Evolutionary conservation across 2,329 filamentous ascomycete species (phyloP), one percentile per base, ranked within the genome.

Genomic region (Pseudogymnoascus sp.): DNA sequence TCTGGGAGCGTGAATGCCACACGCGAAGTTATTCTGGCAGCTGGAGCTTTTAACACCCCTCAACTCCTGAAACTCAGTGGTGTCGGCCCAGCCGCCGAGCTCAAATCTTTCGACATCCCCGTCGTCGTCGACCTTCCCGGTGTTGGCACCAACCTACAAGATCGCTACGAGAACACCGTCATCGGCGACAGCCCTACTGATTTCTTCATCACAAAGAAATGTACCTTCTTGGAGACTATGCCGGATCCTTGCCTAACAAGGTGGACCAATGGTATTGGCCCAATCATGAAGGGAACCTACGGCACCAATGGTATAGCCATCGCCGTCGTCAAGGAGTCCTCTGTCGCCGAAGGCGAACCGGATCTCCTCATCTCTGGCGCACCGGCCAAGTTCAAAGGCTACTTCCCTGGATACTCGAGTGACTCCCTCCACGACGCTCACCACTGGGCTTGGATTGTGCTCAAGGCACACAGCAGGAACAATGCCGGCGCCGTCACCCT

Each of bases 401-500:
- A 81, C 71, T 78, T 79, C 72, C 41, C 72, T 71, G 63, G 74
- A 72, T 77, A 75, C 61, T 76, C 77, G 0, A 69, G 69, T 1
- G 77, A 77, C 0, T 68, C 68, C 1, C 67, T 73, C 36, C 72
- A 75, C 16, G 75, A 71, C 13, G 75, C 72, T 8, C 72, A 79
- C 80, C 78, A 79, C 65, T 67, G 65, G 65, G 61, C 65, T 34
- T 67, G 65, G 65, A 62, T 66, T 34, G 79, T 81, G 6, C 78
- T 90, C 64, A 87, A 88, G 74, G 80, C 83, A 0, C 85, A 87
- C 69, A 81, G 85, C 0, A 81, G 83, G 63, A 89, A 90, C 66
- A 76, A 70, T 1, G 82, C 81, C 5, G 88, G 88, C 10, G 80
- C 79, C 1, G 86, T 91, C 6, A 80, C 74, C 2, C 80, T 91